A percentile compares a stretch with the other conserved stretches of the same genome.
Evolutionary conservation across 306 rosid species (phyloP).

Genomic region (Styphnolobium japonicum): DNA sequence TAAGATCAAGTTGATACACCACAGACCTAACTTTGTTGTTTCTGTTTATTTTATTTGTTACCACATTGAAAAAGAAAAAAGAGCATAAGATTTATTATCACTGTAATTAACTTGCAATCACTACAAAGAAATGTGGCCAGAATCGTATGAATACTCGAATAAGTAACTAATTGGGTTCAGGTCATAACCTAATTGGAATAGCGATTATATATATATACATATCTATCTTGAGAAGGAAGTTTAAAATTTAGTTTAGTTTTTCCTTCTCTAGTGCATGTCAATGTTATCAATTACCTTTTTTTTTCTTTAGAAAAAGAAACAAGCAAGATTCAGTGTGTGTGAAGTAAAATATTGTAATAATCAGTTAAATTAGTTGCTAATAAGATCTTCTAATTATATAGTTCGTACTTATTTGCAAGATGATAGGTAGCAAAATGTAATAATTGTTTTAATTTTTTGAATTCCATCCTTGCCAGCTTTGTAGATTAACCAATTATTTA

Average conservation of each 20-base stretch:
- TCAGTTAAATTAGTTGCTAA: not conserved
- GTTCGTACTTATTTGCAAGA: not conserved
- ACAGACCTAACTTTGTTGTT: not conserved
- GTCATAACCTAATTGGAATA: not conserved
- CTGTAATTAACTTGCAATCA: slow-evolving; percentile 17
- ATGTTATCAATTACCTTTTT: not conserved
- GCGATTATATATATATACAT: not conserved
- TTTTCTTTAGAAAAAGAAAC: not conserved
- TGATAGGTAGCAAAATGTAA: not conserved
- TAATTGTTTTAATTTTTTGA: not conserved
- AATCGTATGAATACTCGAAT: no score
- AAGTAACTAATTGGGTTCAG: not conserved
- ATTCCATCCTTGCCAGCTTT: not conserved
- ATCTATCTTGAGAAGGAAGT: not conserved
- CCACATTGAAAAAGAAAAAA: not conserved
- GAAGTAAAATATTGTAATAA: not conserved
- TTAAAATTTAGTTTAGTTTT: not conserved
- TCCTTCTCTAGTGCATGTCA: not conserved
- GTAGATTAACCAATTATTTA: not conserved
- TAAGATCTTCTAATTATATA: not conserved
- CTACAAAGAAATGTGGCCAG: slow-evolving; percentile 8
- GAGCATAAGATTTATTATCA: not conserved
- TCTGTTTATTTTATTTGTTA: not conserved
- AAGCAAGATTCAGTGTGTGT: not conserved
- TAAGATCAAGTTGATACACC: slow-evolving; percentile 12